Evolutionary conservation across 305 asterid genomes (phyloP).

Genomic region (Fraxinus nigra): DNA sequence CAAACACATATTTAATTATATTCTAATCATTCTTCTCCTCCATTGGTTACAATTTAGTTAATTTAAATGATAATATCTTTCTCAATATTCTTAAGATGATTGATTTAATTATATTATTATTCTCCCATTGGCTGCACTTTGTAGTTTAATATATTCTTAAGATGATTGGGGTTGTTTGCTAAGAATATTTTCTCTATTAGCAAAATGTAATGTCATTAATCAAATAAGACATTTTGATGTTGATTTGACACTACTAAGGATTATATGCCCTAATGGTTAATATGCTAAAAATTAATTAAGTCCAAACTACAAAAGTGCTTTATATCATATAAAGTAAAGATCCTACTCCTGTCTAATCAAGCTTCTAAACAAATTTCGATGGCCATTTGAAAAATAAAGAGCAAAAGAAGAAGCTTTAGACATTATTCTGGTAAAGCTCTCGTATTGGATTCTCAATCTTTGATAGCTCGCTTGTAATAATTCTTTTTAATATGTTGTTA

Average conservation of each 20-base stretch:
- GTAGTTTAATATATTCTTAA: not conserved
- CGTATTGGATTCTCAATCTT: conserved; percentile 2
- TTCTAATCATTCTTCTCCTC: not conserved
- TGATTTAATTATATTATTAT: conserved; percentile 21
- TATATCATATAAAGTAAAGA: conserved; percentile 26
- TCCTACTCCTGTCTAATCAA: conserved; percentile 42
- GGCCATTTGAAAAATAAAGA: conserved; percentile 7
- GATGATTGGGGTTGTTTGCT: not conserved
- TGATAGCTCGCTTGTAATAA: conserved; percentile 7
- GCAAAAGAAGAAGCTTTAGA: conserved; percentile 15
- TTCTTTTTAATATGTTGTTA: not conserved
- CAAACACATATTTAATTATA: not conserved
- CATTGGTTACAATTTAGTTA: not conserved
- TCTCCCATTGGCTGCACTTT: conserved; percentile 8
- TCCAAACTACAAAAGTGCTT: conserved; percentile 31
- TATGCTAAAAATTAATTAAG: not conserved
- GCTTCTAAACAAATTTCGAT: conserved; percentile 24
- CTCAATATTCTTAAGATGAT: not conserved
- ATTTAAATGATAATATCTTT: not conserved
- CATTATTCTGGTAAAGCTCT: conserved; percentile 27
- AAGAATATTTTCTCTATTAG: conserved; percentile 26
- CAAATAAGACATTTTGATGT: conserved; percentile 16
- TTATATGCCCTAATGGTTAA: conserved; percentile 4
- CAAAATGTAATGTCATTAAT: conserved; percentile 6
- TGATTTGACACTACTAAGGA: conserved; percentile 21